Evolutionary conservation across 441 rosid genomes (phyloP).

Genomic region (Bruguiera hainesii): DNA sequence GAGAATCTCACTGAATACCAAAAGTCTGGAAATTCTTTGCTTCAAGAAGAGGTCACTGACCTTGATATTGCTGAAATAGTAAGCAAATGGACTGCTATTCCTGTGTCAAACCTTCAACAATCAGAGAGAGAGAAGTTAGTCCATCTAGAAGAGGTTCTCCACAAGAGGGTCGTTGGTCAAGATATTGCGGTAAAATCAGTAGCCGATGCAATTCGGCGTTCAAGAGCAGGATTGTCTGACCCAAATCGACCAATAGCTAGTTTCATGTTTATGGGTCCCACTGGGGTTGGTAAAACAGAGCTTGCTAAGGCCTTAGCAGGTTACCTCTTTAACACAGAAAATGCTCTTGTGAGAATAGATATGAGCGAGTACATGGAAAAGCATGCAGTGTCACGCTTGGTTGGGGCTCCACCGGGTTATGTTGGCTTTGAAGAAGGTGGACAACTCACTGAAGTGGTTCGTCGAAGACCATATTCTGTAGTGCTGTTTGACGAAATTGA

Average conservation of each 20-base stretch:
- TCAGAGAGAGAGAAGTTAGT: constrained; percentile 67
- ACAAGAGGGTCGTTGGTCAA: constrained; percentile 84
- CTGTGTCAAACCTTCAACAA: constrained; percentile 74
- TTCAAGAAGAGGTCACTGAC: constrained; percentile 83
- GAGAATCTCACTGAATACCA: constrained; percentile 60
- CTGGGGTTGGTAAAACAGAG: constrained; percentile 88
- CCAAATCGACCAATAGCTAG: constrained; percentile 75
- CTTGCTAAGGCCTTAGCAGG: constrained; percentile 70
- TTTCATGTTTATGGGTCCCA: constrained; percentile 96
- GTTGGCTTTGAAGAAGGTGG: constrained; percentile 90
- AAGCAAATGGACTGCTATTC: constrained; percentile 82
- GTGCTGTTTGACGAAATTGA: constrained; percentile 79
- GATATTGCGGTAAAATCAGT: constrained; percentile 78
- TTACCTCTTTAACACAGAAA: constrained; percentile 64
- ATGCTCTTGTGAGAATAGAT: constrained; percentile 72
- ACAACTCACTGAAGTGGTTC: constrained; percentile 69
- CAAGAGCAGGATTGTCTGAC: constrained; percentile 78
- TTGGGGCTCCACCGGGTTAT: constrained; percentile 83
- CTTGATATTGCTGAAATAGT: constrained; percentile 73
- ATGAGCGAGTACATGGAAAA: constrained; percentile 88
- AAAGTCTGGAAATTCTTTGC: constrained; percentile 67
- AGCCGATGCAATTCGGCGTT: constrained; percentile 76
- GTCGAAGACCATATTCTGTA: constrained; percentile 71
- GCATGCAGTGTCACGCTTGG: constrained; percentile 69
- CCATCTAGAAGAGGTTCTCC: constrained; percentile 69